Evolutionary conservation across 495 filamentous ascomycete species (phyloP), one percentile per base, ranked within the genome.

Genomic region (Cairneyella variabilis): DNA sequence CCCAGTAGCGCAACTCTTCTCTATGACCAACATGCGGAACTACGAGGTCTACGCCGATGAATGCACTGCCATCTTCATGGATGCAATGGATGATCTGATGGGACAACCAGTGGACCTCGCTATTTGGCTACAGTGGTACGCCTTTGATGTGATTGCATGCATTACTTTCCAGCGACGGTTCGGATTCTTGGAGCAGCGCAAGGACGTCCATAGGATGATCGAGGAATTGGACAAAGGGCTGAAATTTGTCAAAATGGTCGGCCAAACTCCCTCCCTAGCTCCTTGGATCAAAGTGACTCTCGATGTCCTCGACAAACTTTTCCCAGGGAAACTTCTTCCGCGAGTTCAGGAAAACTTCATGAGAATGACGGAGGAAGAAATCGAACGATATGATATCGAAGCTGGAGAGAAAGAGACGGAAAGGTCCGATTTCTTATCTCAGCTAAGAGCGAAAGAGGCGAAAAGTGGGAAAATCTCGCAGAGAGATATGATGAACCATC

Each of bases 61-160:
- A 5, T 78, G 72, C 49, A 69, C 70, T n/a, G 70, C 69, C 12
- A 47, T 82, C 0, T 74, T 84, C 46, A 43, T 49, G 11, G n/a
- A 39, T 25, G 5, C 32, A 3, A 50, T 50, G 32, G 3, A 26
- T 6, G 30, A 38, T 71, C 1, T 54, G 63, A 0, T 60, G 44
- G 4, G 60, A 57, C 0, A 34, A 65, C 16, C 34, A 1, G 57
- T 76, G 8, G 70, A 83, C 53, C 68, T 83, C 6, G 70, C 69
- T 0, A 62, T 72, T 48, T 80, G 77, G 77, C 64, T 80, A 30
- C 77, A 79, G 53, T 79, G 69, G 39, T 83, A 77, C 53, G 76
- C 78, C 0, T 80, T 79, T 52, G 80, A 82, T 51, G 78, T 83
- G 1, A 78, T 83, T 53, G 76, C 74, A 14, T 62, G 70, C 23